Percentiles rank a stretch among this genome's conserved stretches.
Conservation (phyloP, 208 protist species). For the Leishmania tarentolae region DNA sequence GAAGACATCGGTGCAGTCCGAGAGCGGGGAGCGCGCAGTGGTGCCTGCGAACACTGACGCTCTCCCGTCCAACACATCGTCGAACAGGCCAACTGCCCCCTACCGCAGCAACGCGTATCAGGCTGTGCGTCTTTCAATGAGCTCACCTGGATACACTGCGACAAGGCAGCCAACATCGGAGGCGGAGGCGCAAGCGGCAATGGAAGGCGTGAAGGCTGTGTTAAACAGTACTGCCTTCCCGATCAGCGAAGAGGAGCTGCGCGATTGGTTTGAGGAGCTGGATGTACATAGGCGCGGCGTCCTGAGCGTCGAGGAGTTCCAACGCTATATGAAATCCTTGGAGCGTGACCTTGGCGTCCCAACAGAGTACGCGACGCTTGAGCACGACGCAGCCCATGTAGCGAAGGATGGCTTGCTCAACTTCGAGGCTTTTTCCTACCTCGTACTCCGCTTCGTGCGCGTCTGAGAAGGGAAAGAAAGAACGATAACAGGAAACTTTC, state of each 20-base stretch:
- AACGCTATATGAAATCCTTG: constrained; percentile 46
- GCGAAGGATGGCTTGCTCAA: constrained; percentile 51
- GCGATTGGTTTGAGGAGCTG: constrained; percentile 70
- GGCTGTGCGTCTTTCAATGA: constrained; percentile 64
- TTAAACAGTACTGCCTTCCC: constrained; percentile 70
- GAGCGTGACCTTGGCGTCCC: constrained; percentile 72
- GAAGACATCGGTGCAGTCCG: background rate
- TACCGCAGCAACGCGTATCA: constrained; percentile 81
- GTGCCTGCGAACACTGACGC: background rate
- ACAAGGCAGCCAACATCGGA: constrained; percentile 12
- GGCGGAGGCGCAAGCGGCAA: constrained; percentile 2
- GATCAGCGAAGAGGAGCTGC: constrained; percentile 57
- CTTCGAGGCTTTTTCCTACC: constrained; percentile 83
- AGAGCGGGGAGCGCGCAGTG: background rate
- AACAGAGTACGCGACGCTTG: constrained; percentile 41
- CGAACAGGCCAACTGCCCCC: background rate
- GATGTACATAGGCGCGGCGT: constrained; percentile 37
- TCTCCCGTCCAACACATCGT: constrained; percentile 5
- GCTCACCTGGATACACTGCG: constrained; percentile 42
- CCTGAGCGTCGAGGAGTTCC: constrained; percentile 50
- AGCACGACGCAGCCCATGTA: constrained; percentile 47
- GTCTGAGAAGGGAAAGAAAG: constrained; percentile 9
- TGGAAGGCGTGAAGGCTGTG: constrained; percentile 36
- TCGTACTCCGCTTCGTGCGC: constrained; percentile 64
- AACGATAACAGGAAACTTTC: background rate